Conservation (phyloP, 495 filamentous ascomycete species). For the Penicillium silybi region DNA sequence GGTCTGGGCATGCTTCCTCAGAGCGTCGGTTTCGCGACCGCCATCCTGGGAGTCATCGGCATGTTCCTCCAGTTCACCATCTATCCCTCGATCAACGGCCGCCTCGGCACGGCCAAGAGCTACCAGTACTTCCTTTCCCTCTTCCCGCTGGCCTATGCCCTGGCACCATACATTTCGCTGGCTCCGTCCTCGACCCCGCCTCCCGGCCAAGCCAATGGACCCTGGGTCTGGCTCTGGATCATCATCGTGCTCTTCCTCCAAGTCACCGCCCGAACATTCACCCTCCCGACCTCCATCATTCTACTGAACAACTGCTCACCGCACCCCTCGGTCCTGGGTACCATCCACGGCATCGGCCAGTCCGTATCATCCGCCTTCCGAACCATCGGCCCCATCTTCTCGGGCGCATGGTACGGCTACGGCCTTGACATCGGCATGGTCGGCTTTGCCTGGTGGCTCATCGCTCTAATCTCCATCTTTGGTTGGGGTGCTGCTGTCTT, state of each 20-base stretch:
- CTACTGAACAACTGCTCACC: slow-evolving; percentile 81
- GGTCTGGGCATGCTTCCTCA: slow-evolving; percentile 73
- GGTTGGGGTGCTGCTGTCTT: slow-evolving; percentile 60
- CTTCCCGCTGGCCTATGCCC: slow-evolving; percentile 70
- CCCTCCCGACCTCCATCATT: slow-evolving; percentile 71
- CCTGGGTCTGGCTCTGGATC: slow-evolving; percentile 64
- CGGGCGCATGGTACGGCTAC: slow-evolving; percentile 66
- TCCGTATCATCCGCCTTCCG: slow-evolving; percentile 66
- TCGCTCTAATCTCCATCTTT: slow-evolving; percentile 59
- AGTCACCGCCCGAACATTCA: slow-evolving; percentile 77
- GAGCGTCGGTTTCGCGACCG: slow-evolving; percentile 72
- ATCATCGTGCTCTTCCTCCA: slow-evolving; percentile 65
- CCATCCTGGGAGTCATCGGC: slow-evolving; percentile 72
- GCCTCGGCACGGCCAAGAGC: slow-evolving; percentile 63
- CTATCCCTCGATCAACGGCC: slow-evolving; percentile 64
- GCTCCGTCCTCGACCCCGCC: slow-evolving; percentile 59
- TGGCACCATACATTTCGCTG: slow-evolving; percentile 68
- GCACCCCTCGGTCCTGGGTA: slow-evolving; percentile 75
- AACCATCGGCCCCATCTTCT: slow-evolving; percentile 70
- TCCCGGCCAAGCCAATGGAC: slow-evolving; percentile 60
- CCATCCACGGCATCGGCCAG: slow-evolving; percentile 78
- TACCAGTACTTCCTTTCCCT: slow-evolving; percentile 65
- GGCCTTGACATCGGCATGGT: slow-evolving; percentile 67
- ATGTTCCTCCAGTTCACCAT: slow-evolving; percentile 73
- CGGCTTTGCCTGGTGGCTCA: slow-evolving; percentile 73